Conservation (phyloP, 176 grass and related monocot species). For the Paspalum vaginatum region DNA sequence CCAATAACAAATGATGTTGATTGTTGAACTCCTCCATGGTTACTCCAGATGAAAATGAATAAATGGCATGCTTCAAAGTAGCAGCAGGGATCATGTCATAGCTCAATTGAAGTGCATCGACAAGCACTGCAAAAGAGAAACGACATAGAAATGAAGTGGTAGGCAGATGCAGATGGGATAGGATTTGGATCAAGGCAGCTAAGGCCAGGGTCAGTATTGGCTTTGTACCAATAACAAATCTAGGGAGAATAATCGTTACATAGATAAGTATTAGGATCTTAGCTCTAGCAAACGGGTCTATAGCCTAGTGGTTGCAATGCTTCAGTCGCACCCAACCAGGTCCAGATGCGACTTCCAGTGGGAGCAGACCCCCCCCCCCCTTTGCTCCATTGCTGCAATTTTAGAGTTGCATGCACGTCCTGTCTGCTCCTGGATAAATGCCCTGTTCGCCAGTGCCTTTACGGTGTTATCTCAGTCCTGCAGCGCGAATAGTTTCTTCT, state of each 20-base stretch:
- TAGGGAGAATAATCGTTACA: neutral
- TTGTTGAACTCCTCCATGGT: neutral
- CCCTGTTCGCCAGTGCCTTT: no score
- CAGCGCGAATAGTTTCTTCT: no score
- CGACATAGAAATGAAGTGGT: neutral
- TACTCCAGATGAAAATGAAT: neutral
- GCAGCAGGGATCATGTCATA: neutral
- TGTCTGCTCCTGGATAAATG: no score
- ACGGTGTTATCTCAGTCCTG: no score
- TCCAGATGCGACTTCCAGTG: no score
- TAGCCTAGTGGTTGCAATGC: no score
- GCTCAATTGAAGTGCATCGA: neutral
- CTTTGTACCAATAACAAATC: neutral
- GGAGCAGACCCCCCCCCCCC: no score
- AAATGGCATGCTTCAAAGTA: neutral
- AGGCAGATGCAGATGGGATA: neutral
- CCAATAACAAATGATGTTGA: neutral
- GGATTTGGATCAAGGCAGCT: neutral
- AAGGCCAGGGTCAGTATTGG: neutral
- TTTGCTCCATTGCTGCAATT: no score
- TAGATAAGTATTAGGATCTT: neutral
- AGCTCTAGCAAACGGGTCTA: neutral
- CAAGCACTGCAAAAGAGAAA: neutral
- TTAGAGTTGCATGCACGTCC: no score
- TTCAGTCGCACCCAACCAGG: no score